phyloP scores from a whole-genome alignment of 2,329 filamentous ascomycete species.

The Aspergillus sp. region DNA sequence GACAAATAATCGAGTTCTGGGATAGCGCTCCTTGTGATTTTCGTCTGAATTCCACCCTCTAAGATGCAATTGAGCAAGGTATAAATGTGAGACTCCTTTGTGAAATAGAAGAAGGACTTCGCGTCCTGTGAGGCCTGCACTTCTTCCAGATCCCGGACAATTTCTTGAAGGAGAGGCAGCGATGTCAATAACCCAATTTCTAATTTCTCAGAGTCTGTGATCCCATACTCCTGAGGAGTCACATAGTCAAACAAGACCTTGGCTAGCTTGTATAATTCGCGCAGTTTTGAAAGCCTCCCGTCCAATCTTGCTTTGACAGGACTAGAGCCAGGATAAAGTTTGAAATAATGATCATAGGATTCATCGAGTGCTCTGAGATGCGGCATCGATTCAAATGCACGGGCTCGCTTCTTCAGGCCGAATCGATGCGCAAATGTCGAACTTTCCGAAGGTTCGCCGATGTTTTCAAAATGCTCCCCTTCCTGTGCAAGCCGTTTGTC shows the following conservation, averaged over 20 bases:
- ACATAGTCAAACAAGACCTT: conserved; percentile 98
- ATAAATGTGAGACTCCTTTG: conserved; percentile 98
- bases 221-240: conserved; percentile 96
- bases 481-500: conserved; percentile 19
- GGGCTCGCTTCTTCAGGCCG: conserved; percentile 48
- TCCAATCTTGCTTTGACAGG: conserved; percentile 74
- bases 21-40: conserved; percentile 91
- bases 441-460: conserved; percentile 26
- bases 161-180: conserved; percentile 87
- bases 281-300: conserved; percentile 74
- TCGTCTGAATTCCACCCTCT: conserved; percentile 92
- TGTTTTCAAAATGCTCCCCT: conserved; percentile 13
- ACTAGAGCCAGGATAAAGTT: conserved; percentile 72
- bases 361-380: conserved; percentile 46
- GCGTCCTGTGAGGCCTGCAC: conserved; percentile 91
- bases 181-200: conserved; percentile 95
- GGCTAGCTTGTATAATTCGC: conserved; percentile 85
- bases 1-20: conserved; percentile 96
- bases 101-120: conserved; percentile 98
- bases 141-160: conserved; percentile 93
- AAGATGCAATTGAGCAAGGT: conserved; percentile 96
- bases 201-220: conserved; percentile 92
- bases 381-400: conserved; percentile 39
- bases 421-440: conserved; percentile 33
- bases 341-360: conserved; percentile 69